A percentile compares a stretch with the other conserved stretches of the same genome.
These are phyloP conservation scores for Harringtonia lauricola DNA, from an alignment of 2,329 filamentous ascomycete species.

Conservation along the genomic window DNA sequence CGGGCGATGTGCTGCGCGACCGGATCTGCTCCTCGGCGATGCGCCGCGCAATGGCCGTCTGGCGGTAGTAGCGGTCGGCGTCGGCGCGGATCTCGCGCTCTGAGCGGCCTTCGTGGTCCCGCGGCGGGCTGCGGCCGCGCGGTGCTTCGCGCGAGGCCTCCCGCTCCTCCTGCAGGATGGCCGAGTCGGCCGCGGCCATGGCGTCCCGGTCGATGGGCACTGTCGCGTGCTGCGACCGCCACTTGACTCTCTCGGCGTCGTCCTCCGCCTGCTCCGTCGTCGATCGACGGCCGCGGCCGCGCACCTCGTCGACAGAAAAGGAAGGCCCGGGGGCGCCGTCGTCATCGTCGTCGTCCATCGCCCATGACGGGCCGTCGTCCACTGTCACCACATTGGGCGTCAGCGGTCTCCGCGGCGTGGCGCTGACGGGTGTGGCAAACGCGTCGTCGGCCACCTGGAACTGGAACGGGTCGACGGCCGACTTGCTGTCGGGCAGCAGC, in stretches of 20 bases:
- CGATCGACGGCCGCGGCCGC: neutral
- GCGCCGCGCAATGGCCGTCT: constrained; percentile 40
- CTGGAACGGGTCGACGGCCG: constrained; percentile 43
- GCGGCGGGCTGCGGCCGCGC: constrained; percentile 9
- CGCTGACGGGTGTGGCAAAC: constrained; percentile 32
- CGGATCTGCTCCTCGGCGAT: constrained; percentile 42
- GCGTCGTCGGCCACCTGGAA: constrained; percentile 43
- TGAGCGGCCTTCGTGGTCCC: constrained; percentile 10
- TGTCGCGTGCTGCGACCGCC: constrained; percentile 36
- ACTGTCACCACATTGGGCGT: constrained; percentile 19
- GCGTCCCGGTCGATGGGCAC: constrained; percentile 33
- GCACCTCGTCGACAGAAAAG: neutral
- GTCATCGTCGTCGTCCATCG: constrained; percentile 25
- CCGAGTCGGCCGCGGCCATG: constrained; percentile 34
- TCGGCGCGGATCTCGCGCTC: constrained; percentile 32
- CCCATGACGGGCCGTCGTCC: constrained; percentile 12
- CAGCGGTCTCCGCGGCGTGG: constrained; percentile 27
- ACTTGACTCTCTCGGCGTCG: constrained; percentile 31
- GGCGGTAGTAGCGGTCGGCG: constrained; percentile 47
- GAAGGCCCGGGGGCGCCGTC: neutral
- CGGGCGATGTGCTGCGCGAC: constrained; percentile 38
- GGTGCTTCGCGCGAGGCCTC: constrained; percentile 16
- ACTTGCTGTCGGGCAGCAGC: too few relatives aligned
- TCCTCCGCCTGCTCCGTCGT: constrained; percentile 17
- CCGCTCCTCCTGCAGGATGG: constrained; percentile 26